Evolutionary conservation across 2,329 filamentous ascomycete genomes (phyloP).

Genomic region (Escovopsis sp.): DNA sequence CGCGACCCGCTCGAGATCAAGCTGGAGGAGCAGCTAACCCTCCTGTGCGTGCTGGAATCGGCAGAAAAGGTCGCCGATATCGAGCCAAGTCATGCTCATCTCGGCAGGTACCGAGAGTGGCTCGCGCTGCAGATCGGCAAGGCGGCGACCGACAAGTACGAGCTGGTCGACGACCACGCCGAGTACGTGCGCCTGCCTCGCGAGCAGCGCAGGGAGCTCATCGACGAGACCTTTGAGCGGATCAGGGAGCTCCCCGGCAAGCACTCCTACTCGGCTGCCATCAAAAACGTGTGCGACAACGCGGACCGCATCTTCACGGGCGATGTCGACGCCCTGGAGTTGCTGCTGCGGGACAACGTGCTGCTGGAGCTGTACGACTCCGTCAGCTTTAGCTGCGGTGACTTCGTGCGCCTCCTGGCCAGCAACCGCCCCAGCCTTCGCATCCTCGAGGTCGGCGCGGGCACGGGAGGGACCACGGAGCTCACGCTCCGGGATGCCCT

Average conservation of each 20-base stretch:
- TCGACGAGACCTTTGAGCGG: too few relatives aligned
- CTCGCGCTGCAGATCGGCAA: neutral
- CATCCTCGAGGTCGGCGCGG: slow-evolving; percentile 26
- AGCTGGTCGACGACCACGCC: too few relatives aligned
- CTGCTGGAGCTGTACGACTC: neutral
- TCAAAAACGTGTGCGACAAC: neutral
- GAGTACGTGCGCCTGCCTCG: too few relatives aligned
- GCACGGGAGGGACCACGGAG: slow-evolving; percentile 13
- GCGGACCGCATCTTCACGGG: neutral
- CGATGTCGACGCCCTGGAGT: neutral
- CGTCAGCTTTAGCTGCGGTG: slow-evolving; percentile 4
- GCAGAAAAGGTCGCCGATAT: neutral
- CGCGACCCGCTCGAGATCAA: neutral
- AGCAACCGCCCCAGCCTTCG: slow-evolving; percentile 14
- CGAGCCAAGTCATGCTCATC: neutral
- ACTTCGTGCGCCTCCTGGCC: slow-evolving; percentile 8
- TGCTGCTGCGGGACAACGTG: neutral
- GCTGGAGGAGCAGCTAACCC: neutral
- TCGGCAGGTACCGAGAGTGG: neutral
- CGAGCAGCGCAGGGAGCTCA: too few relatives aligned
- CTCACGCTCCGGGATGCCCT: neutral
- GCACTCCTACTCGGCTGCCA: too few relatives aligned
- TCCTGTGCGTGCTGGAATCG: neutral
- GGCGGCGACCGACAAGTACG: too few relatives aligned
- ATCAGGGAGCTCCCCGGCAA: too few relatives aligned